phyloP scores from a whole-genome alignment of 345 rosid genomes.

The Kandelia obovata region DNA sequence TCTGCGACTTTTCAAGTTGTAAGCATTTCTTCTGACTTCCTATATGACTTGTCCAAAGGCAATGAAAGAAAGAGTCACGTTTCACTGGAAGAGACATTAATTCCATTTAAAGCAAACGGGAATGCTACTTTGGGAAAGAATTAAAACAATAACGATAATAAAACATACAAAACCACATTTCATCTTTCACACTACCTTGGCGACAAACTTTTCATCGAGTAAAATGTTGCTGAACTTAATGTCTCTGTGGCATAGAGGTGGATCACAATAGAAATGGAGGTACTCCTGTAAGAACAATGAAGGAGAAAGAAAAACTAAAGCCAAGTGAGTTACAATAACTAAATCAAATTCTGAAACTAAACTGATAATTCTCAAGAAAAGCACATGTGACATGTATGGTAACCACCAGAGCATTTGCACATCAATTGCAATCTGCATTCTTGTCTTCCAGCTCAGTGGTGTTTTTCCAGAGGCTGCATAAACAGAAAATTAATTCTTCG shows the following conservation, averaged over 20 bases:
- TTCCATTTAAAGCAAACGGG: neutral
- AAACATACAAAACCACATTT: neutral
- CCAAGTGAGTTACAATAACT: neutral
- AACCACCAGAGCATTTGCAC: constrained; percentile 96
- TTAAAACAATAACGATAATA: neutral
- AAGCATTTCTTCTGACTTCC: neutral
- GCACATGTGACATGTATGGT: neutral
- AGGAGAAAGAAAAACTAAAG: constrained; percentile 4
- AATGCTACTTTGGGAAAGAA: neutral
- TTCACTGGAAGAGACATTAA: neutral
- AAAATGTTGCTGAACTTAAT: constrained; percentile 94
- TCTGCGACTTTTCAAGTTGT: neutral
- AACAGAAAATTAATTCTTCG: constrained; percentile 12
- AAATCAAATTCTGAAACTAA: constrained; percentile 8
- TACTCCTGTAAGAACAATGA: constrained; percentile 58
- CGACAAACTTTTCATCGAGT: constrained; percentile 78
- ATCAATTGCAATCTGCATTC: constrained; percentile 85
- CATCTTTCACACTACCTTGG: constrained; percentile 53
- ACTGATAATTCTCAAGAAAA: neutral
- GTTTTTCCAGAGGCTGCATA: constrained; percentile 51
- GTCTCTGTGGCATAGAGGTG: constrained; percentile 96
- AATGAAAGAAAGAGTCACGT: neutral
- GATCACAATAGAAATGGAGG: constrained; percentile 95
- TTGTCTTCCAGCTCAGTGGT: constrained; percentile 77
- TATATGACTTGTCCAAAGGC: neutral